Evolutionary conservation across 169 alveolate species (phyloP).

Genomic region (Eimeria sp.): DNA sequence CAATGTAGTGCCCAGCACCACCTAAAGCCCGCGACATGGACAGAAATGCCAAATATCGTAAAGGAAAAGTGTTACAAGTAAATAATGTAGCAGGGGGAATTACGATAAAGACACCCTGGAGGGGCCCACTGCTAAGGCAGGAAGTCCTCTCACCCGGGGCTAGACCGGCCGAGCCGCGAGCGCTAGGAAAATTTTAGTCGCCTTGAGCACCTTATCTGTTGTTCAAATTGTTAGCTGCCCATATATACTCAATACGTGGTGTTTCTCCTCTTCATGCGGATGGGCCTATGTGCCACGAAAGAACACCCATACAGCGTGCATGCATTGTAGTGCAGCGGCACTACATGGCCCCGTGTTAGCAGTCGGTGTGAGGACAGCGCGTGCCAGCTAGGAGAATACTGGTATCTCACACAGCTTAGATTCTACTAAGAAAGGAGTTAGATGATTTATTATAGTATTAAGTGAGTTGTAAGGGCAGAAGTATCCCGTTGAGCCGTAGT

Average conservation of each 20-base stretch:
- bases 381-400: too few relatives aligned
- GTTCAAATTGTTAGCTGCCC: not conserved
- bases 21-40: not conserved
- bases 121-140: not conserved
- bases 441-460: too few relatives aligned
- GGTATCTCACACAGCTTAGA: too few relatives aligned
- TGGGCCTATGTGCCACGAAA: not conserved
- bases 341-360: too few relatives aligned
- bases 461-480: too few relatives aligned
- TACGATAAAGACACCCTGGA: not conserved
- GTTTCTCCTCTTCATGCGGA: not conserved
- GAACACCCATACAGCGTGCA: not conserved
- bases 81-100: not conserved
- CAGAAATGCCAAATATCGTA: not conserved
- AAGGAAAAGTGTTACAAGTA: not conserved
- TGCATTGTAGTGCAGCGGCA: too few relatives aligned
- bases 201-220: not conserved
- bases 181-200: not conserved
- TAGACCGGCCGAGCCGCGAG: not conserved
- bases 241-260: not conserved
- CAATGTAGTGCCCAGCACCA: not conserved
- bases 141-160: conserved; percentile 13
- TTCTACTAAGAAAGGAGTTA: too few relatives aligned
- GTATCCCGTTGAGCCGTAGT: too few relatives aligned
- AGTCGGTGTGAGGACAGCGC: too few relatives aligned